These are phyloP conservation scores for Scleromitrula shiraiana DNA, from an alignment of 2,329 filamentous ascomycete species.

Conservation along the genomic window DNA sequence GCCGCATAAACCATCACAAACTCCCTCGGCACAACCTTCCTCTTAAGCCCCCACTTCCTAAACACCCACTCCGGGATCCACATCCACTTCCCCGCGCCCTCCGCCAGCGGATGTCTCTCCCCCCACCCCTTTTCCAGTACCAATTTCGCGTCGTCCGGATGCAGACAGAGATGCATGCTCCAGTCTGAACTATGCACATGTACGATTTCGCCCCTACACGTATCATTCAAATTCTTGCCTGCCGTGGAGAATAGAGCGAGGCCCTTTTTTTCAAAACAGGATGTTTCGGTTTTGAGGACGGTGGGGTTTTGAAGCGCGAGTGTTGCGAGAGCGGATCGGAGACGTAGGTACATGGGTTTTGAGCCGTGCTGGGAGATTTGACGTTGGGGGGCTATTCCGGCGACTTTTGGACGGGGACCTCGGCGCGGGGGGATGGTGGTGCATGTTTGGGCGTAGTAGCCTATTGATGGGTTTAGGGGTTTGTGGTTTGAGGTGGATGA, in stretches of 20 bases:
- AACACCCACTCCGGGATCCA: no score
- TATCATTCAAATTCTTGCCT: conserved; percentile 57
- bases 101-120: conserved; percentile 59
- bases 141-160: conserved; percentile 66
- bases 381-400: conserved; percentile 73
- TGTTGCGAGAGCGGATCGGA: no score
- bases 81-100: conserved; percentile 56
- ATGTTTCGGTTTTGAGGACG: conserved; percentile 52
- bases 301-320: conserved; percentile 46
- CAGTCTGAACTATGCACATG: conserved; percentile 73
- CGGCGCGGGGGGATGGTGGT: conserved; percentile 58
- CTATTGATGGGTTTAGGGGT: conserved; percentile 44
- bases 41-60: no score
- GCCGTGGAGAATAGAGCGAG: conserved; percentile 66
- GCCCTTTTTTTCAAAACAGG: conserved; percentile 76
- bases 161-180: conserved; percentile 71
- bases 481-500: conserved; percentile 45
- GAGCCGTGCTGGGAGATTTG: conserved; percentile 63
- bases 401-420: conserved; percentile 58
- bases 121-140: conserved; percentile 74
- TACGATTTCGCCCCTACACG: conserved; percentile 72
- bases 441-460: conserved; percentile 45
- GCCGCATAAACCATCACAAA: no score
- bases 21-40: no score
- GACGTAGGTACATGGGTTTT: conserved; percentile 43